A percentile compares a stretch with the other conserved stretches of the same genome.
phyloP scores from a whole-genome alignment of 768 basidiomycete genomes.

The Chalciporus piperatus region DNA sequence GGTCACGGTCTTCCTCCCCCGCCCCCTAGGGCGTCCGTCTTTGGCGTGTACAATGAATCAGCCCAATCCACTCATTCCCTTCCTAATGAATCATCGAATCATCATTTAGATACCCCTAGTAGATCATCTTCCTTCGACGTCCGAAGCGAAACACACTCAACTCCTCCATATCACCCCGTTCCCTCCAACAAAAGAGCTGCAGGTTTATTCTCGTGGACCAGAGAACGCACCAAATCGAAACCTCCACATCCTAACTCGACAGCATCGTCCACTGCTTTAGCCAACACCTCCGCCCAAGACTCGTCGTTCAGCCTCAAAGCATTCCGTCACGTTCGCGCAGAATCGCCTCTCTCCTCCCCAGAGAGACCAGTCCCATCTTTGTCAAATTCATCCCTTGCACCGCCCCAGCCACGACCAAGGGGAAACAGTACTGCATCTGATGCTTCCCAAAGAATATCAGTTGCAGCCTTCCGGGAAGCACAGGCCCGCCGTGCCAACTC shows the following conservation, averaged over 20 bases:
- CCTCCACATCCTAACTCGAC: slow-evolving; percentile 30
- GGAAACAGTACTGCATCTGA: slow-evolving; percentile 60
- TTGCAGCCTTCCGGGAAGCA: slow-evolving; percentile 79
- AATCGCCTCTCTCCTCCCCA: slow-evolving; percentile 32
- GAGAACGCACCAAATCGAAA: slow-evolving; percentile 37
- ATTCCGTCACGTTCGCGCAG: slow-evolving; percentile 63
- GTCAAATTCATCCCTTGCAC: slow-evolving; percentile 30
- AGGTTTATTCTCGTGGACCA: slow-evolving; percentile 35
- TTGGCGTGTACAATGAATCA: slow-evolving; percentile 52
- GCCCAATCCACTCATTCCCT: slow-evolving; percentile 60
- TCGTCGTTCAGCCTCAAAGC: slow-evolving; percentile 70
- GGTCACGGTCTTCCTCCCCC: slow-evolving; percentile 51
- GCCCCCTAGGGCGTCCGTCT: slow-evolving; percentile 62
- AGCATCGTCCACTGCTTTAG: slow-evolving; percentile 29
- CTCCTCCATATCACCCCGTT: slow-evolving; percentile 15
- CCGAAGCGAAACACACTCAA: slow-evolving; percentile 6
- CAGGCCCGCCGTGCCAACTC: slow-evolving; percentile 65
- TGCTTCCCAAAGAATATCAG: slow-evolving; percentile 70
- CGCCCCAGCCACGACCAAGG: slow-evolving; percentile 48
- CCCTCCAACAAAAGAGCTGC: slow-evolving; percentile 33
- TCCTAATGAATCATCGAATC: slow-evolving; percentile 38
- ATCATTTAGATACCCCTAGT: slow-evolving; percentile 19
- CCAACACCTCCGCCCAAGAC: slow-evolving; percentile 20
- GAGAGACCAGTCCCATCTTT: slow-evolving; percentile 28
- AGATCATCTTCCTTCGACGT: slow-evolving; percentile 13